Conservation (phyloP, 805 yeast species). For the Myxozyma nipponensis region DNA sequence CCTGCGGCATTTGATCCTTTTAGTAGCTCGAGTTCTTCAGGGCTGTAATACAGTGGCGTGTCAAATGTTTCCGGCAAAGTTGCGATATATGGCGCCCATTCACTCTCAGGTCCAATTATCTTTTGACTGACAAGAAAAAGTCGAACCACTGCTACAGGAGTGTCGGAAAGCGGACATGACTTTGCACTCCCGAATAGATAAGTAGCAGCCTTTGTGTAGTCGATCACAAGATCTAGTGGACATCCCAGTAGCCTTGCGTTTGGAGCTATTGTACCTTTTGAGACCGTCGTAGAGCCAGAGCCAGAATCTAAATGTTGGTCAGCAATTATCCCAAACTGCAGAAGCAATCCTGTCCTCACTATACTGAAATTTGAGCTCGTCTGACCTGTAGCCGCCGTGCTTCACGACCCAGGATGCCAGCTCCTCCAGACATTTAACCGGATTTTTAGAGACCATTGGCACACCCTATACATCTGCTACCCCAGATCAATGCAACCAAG, state of each 20-base stretch:
- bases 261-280: slow-evolving; percentile 4
- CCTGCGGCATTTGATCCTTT: slow-evolving; percentile 68
- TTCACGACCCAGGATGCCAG: slow-evolving; percentile 13
- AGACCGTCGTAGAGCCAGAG: slow-evolving; percentile 20
- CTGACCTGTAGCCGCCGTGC: slow-evolving; percentile 20
- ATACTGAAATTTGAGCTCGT: slow-evolving; percentile 5
- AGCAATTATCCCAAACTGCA: neutral
- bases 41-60: slow-evolving; percentile 67
- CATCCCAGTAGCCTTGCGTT: slow-evolving; percentile 10
- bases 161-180: slow-evolving; percentile 6
- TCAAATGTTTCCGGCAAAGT: slow-evolving; percentile 48
- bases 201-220: slow-evolving; percentile 14
- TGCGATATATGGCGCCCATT: slow-evolving; percentile 46
- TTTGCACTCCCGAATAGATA: slow-evolving; percentile 3
- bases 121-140: slow-evolving; percentile 19
- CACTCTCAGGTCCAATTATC: slow-evolving; percentile 27
- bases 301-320: neutral
- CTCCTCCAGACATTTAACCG: too few species aligned
- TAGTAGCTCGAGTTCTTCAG: slow-evolving; percentile 48
- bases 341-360: slow-evolving; percentile 3
- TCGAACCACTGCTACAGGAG: slow-evolving; percentile 16
- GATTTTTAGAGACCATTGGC: too few species aligned
- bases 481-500: too few species aligned
- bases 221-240: slow-evolving; percentile 20
- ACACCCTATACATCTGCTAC: too few species aligned